Base-by-base conservation (phyloP, 139 green algal genomes). In the Volvox africanus region DNA sequence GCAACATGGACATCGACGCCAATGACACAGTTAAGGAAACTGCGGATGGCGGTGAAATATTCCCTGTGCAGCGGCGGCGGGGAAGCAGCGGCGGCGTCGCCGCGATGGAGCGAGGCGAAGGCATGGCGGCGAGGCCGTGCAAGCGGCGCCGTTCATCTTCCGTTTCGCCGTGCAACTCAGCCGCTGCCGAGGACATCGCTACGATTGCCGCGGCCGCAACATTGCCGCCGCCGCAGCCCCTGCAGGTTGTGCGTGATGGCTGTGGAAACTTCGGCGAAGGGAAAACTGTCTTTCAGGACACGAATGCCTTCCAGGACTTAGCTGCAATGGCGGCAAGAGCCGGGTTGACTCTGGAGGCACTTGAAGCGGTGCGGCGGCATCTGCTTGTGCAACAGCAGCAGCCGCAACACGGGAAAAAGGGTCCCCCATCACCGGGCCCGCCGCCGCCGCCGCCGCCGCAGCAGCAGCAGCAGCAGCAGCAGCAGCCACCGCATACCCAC, bases 121-220 rank as follows among this genome's bases (percentile, higher is more conserved):
- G 26, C 26, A 30, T 30, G 71, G 26, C 71, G 22, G 18, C 71
- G 76, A 30, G 32, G 78, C 37, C 78, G 36, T 17, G 0, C 37
- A 84, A 84, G 78, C 78, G 78, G 13, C 78, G 78, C 17, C 78
- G 78, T 0, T 84, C 78, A 44, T 67, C 78, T 0, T 68, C 37
- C 18, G 37, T 37, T 32, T 20, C 37, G 2, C 37, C 78, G 2
- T 26, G 32, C 28, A 36, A 84, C 37, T 37, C 78, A 22, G 78
- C 78, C 76, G 33, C 76, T 14, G 78, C 78, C 18, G 33, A 18
- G 30, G 76, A 33, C 32, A 24, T 61, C 32, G 33, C 76, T 19
- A 36, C 73, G 2, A 32, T 32, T 19, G 76, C 76, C 76, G 65
- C 65, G 65, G 65, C 71, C 1, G 28, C 71, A 79, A 79, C 71